Percentiles rank a stretch among this genome's conserved stretches.
Evolutionary conservation across 805 yeast species (phyloP).

Genomic region (Pichia paraexigua): DNA sequence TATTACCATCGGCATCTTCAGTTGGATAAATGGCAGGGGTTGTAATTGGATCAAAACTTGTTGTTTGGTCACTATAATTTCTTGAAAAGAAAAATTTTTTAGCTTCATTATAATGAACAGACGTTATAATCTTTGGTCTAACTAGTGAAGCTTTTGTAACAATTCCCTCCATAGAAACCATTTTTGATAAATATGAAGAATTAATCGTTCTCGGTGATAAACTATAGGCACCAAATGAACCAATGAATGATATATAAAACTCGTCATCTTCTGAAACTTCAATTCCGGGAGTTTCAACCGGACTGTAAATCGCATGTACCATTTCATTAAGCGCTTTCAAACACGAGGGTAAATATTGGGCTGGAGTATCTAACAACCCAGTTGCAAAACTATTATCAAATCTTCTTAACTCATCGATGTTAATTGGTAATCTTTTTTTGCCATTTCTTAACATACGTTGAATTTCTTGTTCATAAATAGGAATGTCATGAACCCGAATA

Average conservation of each 20-base stretch:
- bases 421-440: conserved; percentile 58
- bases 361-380: conserved; percentile 68
- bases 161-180: conserved; percentile 89
- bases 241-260: conserved; percentile 73
- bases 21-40: conserved; percentile 87
- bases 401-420: conserved; percentile 81
- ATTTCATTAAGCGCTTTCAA: conserved; percentile 80
- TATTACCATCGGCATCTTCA: conserved; percentile 87
- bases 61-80: conserved; percentile 88
- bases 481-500: conserved; percentile 38
- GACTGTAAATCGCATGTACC: conserved; percentile 64
- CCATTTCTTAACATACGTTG: conserved; percentile 64
- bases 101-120: conserved; percentile 86
- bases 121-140: conserved; percentile 83
- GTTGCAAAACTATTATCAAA: conserved; percentile 69
- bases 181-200: conserved; percentile 65
- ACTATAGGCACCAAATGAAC: conserved; percentile 84
- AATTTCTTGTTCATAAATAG: conserved; percentile 63
- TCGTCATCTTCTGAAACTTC: conserved; percentile 53
- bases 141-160: conserved; percentile 90
- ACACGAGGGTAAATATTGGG: conserved; percentile 82
- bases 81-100: conserved; percentile 82
- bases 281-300: conserved; percentile 42
- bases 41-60: conserved; percentile 76
- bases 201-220: conserved; percentile 83